Base-by-base conservation (phyloP, 495 filamentous ascomycete genomes). In the Lichenothelia convexa region DNA sequence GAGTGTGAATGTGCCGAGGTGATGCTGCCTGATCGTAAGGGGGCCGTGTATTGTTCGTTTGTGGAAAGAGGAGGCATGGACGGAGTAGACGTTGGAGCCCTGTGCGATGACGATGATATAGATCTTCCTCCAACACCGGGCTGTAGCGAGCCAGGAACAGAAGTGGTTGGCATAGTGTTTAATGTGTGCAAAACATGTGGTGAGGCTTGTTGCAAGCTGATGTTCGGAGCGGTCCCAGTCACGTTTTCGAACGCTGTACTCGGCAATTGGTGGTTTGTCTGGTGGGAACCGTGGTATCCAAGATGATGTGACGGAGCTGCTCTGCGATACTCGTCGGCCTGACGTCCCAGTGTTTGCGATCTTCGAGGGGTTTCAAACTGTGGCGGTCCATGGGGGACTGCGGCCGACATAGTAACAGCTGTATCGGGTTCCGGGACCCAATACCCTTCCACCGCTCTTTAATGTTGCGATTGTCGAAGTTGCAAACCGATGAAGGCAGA, bases 291-390 rank as follows among this genome's bases (percentile, higher is more conserved):
- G 15, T 50, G 46, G 44, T 55, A 46, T 44, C 54, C 53, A 49
- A 62, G 54, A 27, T 45, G 45, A 31, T 46, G 32, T 46, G 64
- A 63, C 29, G 67, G 63, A 11, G 77, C 60, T 29, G 75, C 70
- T 41, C 87, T 76, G 57, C 87, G 81, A 46, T 86, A 65, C 61
- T 91, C 82, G 45, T 86, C 81, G 42, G 68, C 62, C 32, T 67
- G 62, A 33, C 73, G 63, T 19, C 54, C 59, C 39, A 64, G 65
- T 9, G 57, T 53, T 26, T 63, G 59, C 32, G 60, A 50, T 45
- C 71, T 61, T 45, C 71, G 63, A 26, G 66, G 59, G 18, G 64
- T 63, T 20, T 72, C 70, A 51, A 64, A 75, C 15, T 63, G 50
- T 43, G 61, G 61, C 29, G 56, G 40, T 17, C 59, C 55, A n/a